Base-by-base conservation (phyloP, 164 flowering plant genomes). In the Chloranthus sessilifolius region DNA sequence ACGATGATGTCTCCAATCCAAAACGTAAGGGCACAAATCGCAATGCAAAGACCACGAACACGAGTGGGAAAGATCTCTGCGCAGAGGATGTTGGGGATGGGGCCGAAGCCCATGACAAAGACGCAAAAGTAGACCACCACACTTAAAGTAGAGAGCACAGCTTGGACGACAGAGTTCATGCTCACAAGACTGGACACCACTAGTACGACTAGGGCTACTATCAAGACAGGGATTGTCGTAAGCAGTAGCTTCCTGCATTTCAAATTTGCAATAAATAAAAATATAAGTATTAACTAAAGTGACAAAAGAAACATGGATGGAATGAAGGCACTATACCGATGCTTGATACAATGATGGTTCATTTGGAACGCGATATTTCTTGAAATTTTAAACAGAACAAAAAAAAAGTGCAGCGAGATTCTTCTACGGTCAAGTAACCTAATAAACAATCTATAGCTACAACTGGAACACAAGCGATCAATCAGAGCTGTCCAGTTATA, bases 31-130 rank as follows among this genome's bases (percentile, higher is more conserved):
- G 95, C 87, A 47, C 98, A 92, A 5, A 88, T 76, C 25, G 98
- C 96, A 30, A 92, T 92, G 79, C 98, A 92, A 25, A 85, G 56
- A 5, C 96, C 98, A 42, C 98, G 91, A 24, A 85, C 94, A 0
- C 88, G 56, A 19, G 98, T 92, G 3, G 98, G 98, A 67, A 92
- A 88, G 53, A 92, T 92, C 70, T 92, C 98, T 0, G 98, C 58
- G 58, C 98, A 92, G 22, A 92, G 82, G 43, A 85, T 88, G 69
- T 92, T 92, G 1, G 98, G 98, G 53, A 88, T 57, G 15, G 98
- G 96, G 11, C 96, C 98, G 36, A 80, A 92, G 0, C 74, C 96
- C 85, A 74, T 80, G 46, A 88, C 98, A 37, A 92, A 92, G 76
- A 30, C 48, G 65, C 98, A 92, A 69, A 83, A 80, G 73, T 92